These are phyloP conservation scores for Colletotrichum eremochloae DNA, from an alignment of 2,329 filamentous ascomycete genomes.

Conservation along the genomic window DNA sequence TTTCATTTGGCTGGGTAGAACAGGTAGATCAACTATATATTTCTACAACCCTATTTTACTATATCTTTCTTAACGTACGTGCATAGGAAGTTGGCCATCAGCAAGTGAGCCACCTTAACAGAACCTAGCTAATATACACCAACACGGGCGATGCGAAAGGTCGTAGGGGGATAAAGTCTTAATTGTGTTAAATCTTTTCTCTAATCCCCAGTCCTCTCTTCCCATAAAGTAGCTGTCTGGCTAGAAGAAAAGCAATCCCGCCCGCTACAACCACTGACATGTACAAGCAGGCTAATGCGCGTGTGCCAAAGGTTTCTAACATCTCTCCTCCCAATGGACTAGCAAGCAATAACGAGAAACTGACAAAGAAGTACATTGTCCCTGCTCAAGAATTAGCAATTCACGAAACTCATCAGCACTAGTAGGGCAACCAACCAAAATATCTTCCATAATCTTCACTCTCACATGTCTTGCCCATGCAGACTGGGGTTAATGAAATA, in stretches of 20 bases:
- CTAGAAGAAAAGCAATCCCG: background rate
- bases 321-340: background rate
- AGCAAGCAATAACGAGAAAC: background rate
- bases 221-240: background rate
- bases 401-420: background rate
- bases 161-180: no score
- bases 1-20: no score
- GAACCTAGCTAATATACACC: no score
- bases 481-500: conserved; percentile 6
- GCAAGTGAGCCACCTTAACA: no score
- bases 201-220: background rate
- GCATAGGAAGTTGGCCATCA: no score
- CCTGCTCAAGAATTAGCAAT: background rate
- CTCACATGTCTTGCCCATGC: conserved; percentile 1
- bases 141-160: no score
- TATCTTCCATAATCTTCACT: background rate
- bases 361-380: background rate
- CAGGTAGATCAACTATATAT: no score
- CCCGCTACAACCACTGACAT: background rate
- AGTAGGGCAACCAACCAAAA: background rate
- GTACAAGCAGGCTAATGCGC: background rate
- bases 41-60: no score
- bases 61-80: no score
- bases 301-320: background rate
- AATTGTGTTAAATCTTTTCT: background rate